Evolutionary conservation across 495 filamentous ascomycete species (phyloP), one percentile per base, ranked within the genome.

Genomic region (Peziza echinospora): DNA sequence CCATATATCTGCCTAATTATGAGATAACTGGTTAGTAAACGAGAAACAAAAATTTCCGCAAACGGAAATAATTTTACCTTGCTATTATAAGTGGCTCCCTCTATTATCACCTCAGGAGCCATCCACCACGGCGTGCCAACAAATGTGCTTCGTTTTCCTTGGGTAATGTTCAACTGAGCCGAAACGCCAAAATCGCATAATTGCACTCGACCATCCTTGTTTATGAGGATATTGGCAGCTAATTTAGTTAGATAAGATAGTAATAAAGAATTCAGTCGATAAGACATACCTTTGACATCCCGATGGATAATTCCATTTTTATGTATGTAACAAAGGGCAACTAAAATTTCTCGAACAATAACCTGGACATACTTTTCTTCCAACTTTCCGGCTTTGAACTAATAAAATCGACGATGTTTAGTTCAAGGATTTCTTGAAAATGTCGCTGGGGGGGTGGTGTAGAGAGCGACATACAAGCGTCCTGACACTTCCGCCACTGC

Each of bases 81-180:
- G 55, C 69, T 72, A 55, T 78, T 76, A 25, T 69, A 68, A 19
- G 67, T 62, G 1, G 64, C 63, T 2, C 65, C 62, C 8, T 68
- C 30, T 17, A 37, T 67, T 48, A 83, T 78, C 49, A 91, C 71
- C 58, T 97, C 89, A 0, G 84, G 89, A 0, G 89, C 81, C 86
- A 96, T 93, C 84, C 87, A 97, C 63, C 93, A 76, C 13, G 82
- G 82, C 5, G 89, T 96, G 8, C 89, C 89, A 40, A 97, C 82
- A 60, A 93, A 84, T 0, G 89, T 97, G 2, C 78, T 80, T 23
- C 89, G 68, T 62, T 94, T 97, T 54, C 89, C 80, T 37, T 75
- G 58, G 48, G 80, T 81, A 9, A 74, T 81, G 52, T 93, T 83
- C 34, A 93, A 68, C 47, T 91, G 69, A 42, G 82, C 87, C 19